phyloP scores from a whole-genome alignment of 208 protist genomes.

The Leishmania braziliensis region DNA sequence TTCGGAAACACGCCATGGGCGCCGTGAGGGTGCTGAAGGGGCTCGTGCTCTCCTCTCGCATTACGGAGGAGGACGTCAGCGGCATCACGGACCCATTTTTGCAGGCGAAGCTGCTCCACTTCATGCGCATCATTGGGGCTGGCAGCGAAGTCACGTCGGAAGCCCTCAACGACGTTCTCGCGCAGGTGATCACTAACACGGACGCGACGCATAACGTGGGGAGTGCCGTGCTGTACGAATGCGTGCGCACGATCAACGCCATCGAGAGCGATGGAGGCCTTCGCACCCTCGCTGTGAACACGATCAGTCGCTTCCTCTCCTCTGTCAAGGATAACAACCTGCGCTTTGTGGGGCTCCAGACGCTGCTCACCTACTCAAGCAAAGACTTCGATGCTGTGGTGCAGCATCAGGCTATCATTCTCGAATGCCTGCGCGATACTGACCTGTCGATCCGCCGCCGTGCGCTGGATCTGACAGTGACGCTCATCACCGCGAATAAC shows the following conservation, averaged over 20 bases:
- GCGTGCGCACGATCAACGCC: constrained; percentile 97
- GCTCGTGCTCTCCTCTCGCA: constrained; percentile 93
- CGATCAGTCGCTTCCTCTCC: constrained; percentile 97
- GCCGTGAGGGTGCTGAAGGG: constrained; percentile 95
- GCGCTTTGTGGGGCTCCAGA: constrained; percentile 97
- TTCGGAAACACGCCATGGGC: constrained; percentile 86
- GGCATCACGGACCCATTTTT: constrained; percentile 99
- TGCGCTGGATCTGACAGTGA: constrained; percentile 97
- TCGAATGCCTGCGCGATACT: constrained; percentile 96
- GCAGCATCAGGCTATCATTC: constrained; percentile 92
- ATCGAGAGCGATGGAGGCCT: constrained; percentile 94
- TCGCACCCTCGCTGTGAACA: constrained; percentile 97
- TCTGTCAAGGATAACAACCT: constrained; percentile 98
- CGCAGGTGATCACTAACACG: constrained; percentile 98
- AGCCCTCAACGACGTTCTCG: constrained; percentile 97
- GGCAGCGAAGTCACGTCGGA: constrained; percentile 93
- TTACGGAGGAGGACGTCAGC: constrained; percentile 95
- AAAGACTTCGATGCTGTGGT: constrained; percentile 91
- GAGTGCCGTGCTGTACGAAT: constrained; percentile 98
- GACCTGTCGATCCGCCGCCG: constrained; percentile 97
- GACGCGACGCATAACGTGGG: constrained; percentile 95
- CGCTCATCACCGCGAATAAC: constrained; percentile 95
- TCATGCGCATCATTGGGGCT: constrained; percentile 96
- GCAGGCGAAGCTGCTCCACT: constrained; percentile 96
- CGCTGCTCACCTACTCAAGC: constrained; percentile 90